phyloP scores from a whole-genome alignment of 805 yeast genomes.

The Yamadazyma sp. region DNA sequence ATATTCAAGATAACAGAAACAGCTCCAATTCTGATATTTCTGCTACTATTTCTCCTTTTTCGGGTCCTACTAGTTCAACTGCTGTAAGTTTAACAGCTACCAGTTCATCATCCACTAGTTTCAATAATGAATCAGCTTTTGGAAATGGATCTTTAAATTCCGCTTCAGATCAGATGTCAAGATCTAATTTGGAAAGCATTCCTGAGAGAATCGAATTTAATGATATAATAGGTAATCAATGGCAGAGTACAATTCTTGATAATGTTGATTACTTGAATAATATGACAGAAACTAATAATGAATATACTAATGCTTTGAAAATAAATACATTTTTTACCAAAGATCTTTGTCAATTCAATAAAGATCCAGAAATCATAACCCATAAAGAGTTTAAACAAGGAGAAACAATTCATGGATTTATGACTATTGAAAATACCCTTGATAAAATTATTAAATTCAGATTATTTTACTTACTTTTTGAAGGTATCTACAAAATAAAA shows the following conservation, averaged over 20 bases:
- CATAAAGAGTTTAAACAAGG: conserved; percentile 60
- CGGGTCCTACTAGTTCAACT: background rate
- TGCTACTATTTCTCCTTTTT: background rate
- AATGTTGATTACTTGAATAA: conserved; percentile 33
- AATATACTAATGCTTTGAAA: conserved; percentile 22
- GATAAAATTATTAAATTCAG: conserved; percentile 50
- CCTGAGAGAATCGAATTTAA: conserved; percentile 21
- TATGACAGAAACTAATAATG: conserved; percentile 27
- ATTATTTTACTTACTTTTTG: conserved; percentile 58
- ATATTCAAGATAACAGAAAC: no score
- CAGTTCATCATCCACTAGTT: background rate
- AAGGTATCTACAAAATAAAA: conserved; percentile 38
- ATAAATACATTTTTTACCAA: conserved; percentile 31
- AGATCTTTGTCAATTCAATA: conserved; percentile 28
- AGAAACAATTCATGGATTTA: conserved; percentile 61
- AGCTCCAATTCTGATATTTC: no score
- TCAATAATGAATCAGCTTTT: no score
- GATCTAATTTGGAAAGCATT: no score
- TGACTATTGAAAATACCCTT: conserved; percentile 41
- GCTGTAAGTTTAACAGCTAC: background rate
- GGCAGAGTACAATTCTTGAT: conserved; percentile 39
- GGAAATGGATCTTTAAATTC: background rate
- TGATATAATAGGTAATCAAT: conserved; percentile 23
- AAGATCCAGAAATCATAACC: conserved; percentile 26
- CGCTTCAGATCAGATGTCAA: no score